phyloP scores from a whole-genome alignment of 2,329 filamentous ascomycete species.

The Anisogramma anomala region DNA sequence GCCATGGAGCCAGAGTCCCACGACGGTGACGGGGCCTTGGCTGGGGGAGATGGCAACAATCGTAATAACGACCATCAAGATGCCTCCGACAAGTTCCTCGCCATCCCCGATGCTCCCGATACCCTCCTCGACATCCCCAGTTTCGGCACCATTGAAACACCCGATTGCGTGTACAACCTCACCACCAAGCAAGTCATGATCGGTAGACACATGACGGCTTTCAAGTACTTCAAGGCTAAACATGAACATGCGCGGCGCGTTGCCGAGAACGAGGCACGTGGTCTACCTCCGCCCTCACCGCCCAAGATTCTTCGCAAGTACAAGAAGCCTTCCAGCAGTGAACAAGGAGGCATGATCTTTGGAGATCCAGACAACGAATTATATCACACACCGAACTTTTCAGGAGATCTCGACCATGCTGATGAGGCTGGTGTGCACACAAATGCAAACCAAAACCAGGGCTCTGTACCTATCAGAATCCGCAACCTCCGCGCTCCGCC shows the following conservation, averaged over 20 bases:
- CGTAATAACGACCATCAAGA: neutral
- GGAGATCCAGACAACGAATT: constrained; percentile 41
- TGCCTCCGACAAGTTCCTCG: neutral
- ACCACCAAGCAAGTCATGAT: constrained; percentile 12
- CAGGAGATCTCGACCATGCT: too few relatives aligned
- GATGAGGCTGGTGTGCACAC: too few relatives aligned
- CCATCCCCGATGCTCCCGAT: constrained; percentile 11
- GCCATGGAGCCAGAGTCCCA: too few relatives aligned
- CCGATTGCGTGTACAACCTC: too few relatives aligned
- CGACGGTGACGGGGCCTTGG: neutral
- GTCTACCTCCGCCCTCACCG: constrained; percentile 40
- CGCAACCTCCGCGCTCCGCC: too few relatives aligned
- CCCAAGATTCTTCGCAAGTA: constrained; percentile 38
- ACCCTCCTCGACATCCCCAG: constrained; percentile 6
- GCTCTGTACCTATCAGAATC: too few relatives aligned
- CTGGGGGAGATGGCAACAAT: neutral
- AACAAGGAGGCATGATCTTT: constrained; percentile 60
- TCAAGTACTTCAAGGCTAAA: constrained; percentile 40
- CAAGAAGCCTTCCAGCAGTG: constrained; percentile 55
- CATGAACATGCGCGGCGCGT: constrained; percentile 32
- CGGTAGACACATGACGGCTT: constrained; percentile 11
- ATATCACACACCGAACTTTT: constrained; percentile 32
- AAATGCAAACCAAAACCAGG: too few relatives aligned
- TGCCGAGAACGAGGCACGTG: constrained; percentile 35
- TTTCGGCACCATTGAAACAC: too few relatives aligned